Base-by-base conservation (phyloP, 805 yeast genomes). In the Novakomyces olei region DNA sequence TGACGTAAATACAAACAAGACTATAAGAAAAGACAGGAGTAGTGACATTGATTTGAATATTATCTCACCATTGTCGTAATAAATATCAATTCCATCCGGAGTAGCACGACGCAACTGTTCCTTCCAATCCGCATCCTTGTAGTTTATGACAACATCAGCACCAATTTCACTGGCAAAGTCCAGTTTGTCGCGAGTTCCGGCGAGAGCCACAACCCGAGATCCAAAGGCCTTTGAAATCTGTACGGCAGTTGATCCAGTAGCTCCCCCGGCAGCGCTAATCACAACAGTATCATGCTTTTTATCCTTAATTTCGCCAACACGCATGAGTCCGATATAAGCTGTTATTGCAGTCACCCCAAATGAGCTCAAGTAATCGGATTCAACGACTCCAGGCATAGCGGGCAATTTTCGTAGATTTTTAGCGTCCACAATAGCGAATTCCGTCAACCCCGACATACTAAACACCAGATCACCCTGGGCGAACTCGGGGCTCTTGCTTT, bases 221-320 rank as follows among this genome's bases (percentile, higher is more conserved):
- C 72, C 72, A 24, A 63, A 63, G 26, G 61, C 51, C 37, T 66
- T 54, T 27, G 76, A 71, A 8, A 72, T 45, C 46, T 70, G 77
- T 15, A 69, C 64, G 30, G 57, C 64, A 30, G 60, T 50, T 17
- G 67, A 60, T 9, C 79, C 79, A n/a, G 72, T 72, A n/a, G 77
- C 76, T 38, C 80, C 80, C 5, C 72, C 63, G 9, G 79, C 79
- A 36, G 76, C 78, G 14, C 72, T 63, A 29, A 72, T 54, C 29
- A 69, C 50, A 40, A 66, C 55, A 5, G 59, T 54, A 43, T 69
- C 68, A 18, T 51, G 55, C 32, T 48, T 54, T 34, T 51, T 45
- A 12, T 23, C 27, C 20, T 29, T 6, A n/a, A n/a, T n/a, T n/a
- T n/a, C n/a, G 9, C 27, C 27, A 30, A 20, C 18, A 23, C 12